These are phyloP conservation scores for Pyrenochaeta sp. DNA, from an alignment of 2,329 filamentous ascomycete species.

Conservation along the genomic window DNA sequence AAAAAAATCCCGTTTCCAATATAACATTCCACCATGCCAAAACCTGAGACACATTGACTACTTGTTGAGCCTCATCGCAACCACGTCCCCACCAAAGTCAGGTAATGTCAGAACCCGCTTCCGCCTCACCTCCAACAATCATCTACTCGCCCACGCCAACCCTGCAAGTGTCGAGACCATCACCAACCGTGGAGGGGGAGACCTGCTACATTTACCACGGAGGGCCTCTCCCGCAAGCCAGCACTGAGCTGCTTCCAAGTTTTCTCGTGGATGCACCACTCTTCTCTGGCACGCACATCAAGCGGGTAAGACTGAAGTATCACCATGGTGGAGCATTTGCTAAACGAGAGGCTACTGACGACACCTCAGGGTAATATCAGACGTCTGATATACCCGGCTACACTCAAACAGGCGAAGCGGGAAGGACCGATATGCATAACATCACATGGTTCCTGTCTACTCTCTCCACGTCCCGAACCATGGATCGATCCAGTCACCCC, in stretches of 20 bases:
- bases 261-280: background rate
- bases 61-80: background rate
- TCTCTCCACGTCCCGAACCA: background rate
- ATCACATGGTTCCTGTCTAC: background rate
- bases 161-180: background rate
- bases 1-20: background rate
- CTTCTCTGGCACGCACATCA: background rate
- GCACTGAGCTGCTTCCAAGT: background rate
- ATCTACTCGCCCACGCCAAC: background rate
- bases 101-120: background rate
- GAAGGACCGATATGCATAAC: conserved; percentile 6
- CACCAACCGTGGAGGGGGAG: no score
- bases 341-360: conserved; percentile 1
- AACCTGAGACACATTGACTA: background rate
- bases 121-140: background rate
- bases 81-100: background rate
- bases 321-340: background rate
- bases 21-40: background rate
- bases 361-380: conserved; percentile 13
- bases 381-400: conserved; percentile 3
- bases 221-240: background rate
- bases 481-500: background rate
- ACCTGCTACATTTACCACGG: background rate
- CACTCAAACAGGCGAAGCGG: background rate
- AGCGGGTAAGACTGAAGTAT: background rate